Percentiles rank a stretch among this genome's conserved stretches.
Evolutionary conservation across 306 rosid species (phyloP).

Genomic region (Dalbergia oliveri): DNA sequence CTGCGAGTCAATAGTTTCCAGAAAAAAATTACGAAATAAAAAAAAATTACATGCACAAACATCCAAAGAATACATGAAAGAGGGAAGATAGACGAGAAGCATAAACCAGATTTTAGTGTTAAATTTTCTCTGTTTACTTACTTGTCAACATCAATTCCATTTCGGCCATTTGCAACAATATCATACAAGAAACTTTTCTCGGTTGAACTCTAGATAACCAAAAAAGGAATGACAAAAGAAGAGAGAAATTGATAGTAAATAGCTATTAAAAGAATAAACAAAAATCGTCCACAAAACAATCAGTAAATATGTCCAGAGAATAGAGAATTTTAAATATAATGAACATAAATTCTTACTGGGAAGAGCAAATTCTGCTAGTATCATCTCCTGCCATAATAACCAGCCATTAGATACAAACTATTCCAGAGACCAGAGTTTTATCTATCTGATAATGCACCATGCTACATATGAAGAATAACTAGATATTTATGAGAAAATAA

Average conservation of each 20-base stretch:
- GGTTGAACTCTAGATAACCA: slow-evolving; percentile 63
- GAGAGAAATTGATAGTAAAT: slow-evolving; percentile 5
- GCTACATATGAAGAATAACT: slow-evolving; percentile 13
- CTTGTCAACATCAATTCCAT: slow-evolving; percentile 99
- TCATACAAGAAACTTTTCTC: slow-evolving; percentile 90
- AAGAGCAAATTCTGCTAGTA: slow-evolving; percentile 69
- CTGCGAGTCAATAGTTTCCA: slow-evolving; percentile 57
- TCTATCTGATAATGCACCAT: slow-evolving; percentile 21
- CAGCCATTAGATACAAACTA: slow-evolving; percentile 39
- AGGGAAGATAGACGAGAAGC: slow-evolving; percentile 9
- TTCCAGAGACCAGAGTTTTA: slow-evolving; percentile 18
- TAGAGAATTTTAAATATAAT: not conserved
- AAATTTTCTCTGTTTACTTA: slow-evolving; percentile 49
- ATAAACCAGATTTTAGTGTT: slow-evolving; percentile 8
- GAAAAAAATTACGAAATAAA: slow-evolving; percentile 36
- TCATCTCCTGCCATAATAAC: slow-evolving; percentile 80
- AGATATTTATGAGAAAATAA: slow-evolving; percentile 23
- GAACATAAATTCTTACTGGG: slow-evolving; percentile 57
- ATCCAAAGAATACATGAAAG: slow-evolving; percentile 17
- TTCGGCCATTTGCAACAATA: slow-evolving; percentile 97
- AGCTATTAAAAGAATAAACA: slow-evolving; percentile 28
- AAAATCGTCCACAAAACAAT: slow-evolving; percentile 26
- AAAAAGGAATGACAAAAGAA: slow-evolving; percentile 6
- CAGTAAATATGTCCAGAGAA: slow-evolving; percentile 12
- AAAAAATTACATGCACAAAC: slow-evolving; percentile 17